Evolutionary conservation across 176 grass and related monocot genomes (phyloP).

Genomic region (Oryza coarctata): DNA sequence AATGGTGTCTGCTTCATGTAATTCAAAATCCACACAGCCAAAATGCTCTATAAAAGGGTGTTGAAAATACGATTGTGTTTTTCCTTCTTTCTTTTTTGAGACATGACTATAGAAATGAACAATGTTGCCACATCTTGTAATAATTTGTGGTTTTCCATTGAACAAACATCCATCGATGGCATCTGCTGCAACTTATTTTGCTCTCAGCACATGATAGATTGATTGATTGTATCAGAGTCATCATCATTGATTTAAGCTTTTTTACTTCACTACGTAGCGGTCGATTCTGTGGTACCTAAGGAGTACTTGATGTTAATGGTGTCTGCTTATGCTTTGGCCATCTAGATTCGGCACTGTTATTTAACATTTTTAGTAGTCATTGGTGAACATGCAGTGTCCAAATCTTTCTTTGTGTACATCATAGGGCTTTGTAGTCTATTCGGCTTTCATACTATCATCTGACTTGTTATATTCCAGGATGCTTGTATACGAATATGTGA

Average conservation of each 20-base stretch:
- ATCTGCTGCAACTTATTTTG: background rate
- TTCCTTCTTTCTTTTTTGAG: background rate
- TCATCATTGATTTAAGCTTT: background rate
- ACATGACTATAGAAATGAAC: background rate
- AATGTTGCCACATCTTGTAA: background rate
- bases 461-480: conserved; percentile 21
- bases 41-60: background rate
- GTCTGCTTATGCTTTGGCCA: background rate
- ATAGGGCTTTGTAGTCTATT: background rate
- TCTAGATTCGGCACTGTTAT: background rate
- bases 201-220: background rate
- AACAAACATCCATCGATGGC: background rate
- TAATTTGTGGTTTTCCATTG: background rate
- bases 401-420: background rate
- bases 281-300: background rate
- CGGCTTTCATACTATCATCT: background rate
- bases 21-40: background rate
- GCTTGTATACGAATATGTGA: background rate
- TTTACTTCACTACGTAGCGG: background rate
- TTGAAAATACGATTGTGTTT: background rate
- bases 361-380: background rate
- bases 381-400: background rate
- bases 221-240: background rate
- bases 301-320: background rate
- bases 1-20: background rate